Evolutionary conservation across 495 filamentous ascomycete genomes (phyloP).

Genomic region (Lentithecium fluviatile): DNA sequence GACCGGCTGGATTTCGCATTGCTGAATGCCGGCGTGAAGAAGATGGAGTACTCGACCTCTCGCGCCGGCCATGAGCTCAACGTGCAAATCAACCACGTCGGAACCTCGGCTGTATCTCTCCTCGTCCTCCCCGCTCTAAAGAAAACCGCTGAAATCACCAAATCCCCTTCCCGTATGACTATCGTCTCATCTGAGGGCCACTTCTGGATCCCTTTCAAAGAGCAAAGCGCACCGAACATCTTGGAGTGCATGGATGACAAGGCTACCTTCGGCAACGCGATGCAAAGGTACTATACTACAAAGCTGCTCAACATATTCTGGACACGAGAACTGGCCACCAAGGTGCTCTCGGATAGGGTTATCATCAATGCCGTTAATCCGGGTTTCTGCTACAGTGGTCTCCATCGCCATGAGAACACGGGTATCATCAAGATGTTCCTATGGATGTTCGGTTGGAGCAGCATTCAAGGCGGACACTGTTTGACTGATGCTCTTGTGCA

Average conservation of each 20-base stretch:
- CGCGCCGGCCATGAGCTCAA: slow-evolving; percentile 5
- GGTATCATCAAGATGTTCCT: background rate
- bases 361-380: slow-evolving; percentile 20
- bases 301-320: slow-evolving; percentile 15
- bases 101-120: slow-evolving; percentile 9
- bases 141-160: background rate
- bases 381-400: slow-evolving; percentile 4
- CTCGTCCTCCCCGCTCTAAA: slow-evolving; percentile 16
- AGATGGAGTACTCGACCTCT: slow-evolving; percentile 5
- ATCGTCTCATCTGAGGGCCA: slow-evolving; percentile 12
- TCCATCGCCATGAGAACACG: slow-evolving; percentile 1
- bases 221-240: slow-evolving; percentile 1
- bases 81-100: slow-evolving; percentile 25
- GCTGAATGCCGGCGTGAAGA: slow-evolving; percentile 44
- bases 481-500: slow-evolving; percentile 8
- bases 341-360: slow-evolving; percentile 3
- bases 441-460: background rate
- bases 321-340: slow-evolving; percentile 4
- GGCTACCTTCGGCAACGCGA: background rate
- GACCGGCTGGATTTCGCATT: slow-evolving; percentile 45
- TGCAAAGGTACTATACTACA: slow-evolving; percentile 6
- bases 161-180: background rate
- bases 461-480: slow-evolving; percentile 3
- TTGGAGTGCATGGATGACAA: slow-evolving; percentile 6
- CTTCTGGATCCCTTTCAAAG: slow-evolving; percentile 20